Evolutionary conservation across 164 flowering plant species (phyloP).

Genomic region (Vitis vinifera): DNA sequence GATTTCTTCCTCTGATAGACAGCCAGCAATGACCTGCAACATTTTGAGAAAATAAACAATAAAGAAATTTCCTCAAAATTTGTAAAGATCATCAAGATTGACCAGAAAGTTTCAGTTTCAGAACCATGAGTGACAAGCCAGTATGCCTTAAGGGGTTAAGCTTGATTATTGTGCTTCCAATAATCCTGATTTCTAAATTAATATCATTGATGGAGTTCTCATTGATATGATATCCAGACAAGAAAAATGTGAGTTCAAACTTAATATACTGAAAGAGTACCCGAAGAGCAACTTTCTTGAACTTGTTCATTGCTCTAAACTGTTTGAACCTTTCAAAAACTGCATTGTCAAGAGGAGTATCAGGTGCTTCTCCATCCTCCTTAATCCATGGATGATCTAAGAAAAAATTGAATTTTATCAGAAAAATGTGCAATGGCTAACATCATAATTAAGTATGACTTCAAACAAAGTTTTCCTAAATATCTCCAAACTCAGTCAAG

Average conservation of each 20-base stretch:
- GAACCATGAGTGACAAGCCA: too few species aligned
- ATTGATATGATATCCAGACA: too few species aligned
- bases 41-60: neutral
- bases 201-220: too few species aligned
- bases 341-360: slow-evolving; percentile 91
- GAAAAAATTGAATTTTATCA: neutral
- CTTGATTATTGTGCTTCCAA: too few species aligned
- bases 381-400: slow-evolving; percentile 97
- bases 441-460: too few species aligned
- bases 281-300: slow-evolving; percentile 96
- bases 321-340: slow-evolving; percentile 86
- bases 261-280: slow-evolving; percentile 27
- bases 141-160: too few species aligned
- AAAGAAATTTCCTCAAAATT: neutral
- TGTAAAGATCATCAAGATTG: neutral
- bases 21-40: slow-evolving; percentile 86
- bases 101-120: too few species aligned
- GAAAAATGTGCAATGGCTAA: too few species aligned
- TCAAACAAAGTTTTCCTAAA: too few species aligned
- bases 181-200: too few species aligned
- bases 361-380: slow-evolving; percentile 98
- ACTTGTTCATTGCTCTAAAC: slow-evolving; percentile 93
- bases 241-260: too few species aligned
- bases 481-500: too few species aligned
- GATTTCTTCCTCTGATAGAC: slow-evolving; percentile 96